Base-by-base conservation (phyloP, 129 eudicot species). In the Flaveria robusta region DNA sequence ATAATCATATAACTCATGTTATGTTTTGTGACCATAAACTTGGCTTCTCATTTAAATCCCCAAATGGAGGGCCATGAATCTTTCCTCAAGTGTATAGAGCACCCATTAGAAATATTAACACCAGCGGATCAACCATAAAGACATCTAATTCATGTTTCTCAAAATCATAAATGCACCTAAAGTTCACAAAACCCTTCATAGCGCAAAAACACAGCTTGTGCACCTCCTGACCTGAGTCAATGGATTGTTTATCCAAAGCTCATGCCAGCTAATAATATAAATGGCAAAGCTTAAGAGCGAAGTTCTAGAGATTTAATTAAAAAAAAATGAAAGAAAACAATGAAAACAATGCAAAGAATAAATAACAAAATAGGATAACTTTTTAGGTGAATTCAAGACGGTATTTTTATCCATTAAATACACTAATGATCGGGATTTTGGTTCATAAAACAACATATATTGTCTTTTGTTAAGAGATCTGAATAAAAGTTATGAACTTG, bases 181-280 rank as follows among this genome's bases (percentile, higher is more conserved):
- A 71, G 97, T 97, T 70, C 98, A 97, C 72, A 78, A 89, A 91
- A 94, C 8, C 98, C 98, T 87, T 94, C 98, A 80, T 94, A 97
- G 2, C 98, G 79, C 81, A 94, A 82, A 74, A 94, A 94, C 98
- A 94, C 91, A 43, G 98, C 98, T 86, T 91, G 81, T 18, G 96
- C 97, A 1, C 83, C 88, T 68, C 98, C 98, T 18, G 98, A 94
- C 98, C 98, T 89, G 76, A 66, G 56, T 77, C 37, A 39, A 68
- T 26, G 15, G 45, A 66, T 68, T 9, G 4, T 59, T 24, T 69
- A 56, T 51, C 70, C 46, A 3, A 45, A 43, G 20, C 59, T 42
- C 49, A 43, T 34, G 19, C 11, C 26, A 68, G 10, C 45, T 16
- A 24, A 52, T 31, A 20, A 20, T 10, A 8, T n/a, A n/a, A n/a